Evolutionary conservation across 352 stramenopile species (phyloP), one percentile per base, ranked within the genome.

Genomic region (Blastocystis sp.): DNA sequence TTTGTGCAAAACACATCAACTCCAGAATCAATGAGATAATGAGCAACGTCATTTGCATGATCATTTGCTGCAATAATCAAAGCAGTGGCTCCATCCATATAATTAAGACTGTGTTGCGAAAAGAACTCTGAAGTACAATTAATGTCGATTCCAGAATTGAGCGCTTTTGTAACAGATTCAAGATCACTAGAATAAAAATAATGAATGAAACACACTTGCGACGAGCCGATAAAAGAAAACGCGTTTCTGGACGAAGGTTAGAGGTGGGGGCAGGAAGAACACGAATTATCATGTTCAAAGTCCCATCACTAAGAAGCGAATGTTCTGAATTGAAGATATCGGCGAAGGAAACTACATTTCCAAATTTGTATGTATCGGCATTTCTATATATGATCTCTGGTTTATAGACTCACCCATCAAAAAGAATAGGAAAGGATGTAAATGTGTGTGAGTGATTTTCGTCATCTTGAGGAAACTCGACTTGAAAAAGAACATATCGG

Each of bases 111-210:
- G 4, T 9, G 5, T 35, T 62, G 73, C 5, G 73, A 66, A 56
- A 84, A 84, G 53, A 84, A 84, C n/a, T 84, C 73, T 15, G 73
- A 84, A 17, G 54, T 64, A 24, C 53, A 64, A 48, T 84, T 66
- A 30, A 84, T 53, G 40, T 84, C 73, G 33, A 53, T 66, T 33
- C 73, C 73, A 15, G 13, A 4, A 30, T 27, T 42, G 53, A 84
- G 48, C 6, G 57, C 64, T 19, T 66, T 30, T 11, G 57, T 66
- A 13, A 84, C 27, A 24, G 37, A 37, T 9, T 19, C 9, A 22
- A 84, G 30, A 51, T 84, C 59, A 56, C 73, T 84, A 42, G 19
- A 27, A 9, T 62, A 19, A 27, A 66, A 51, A 68, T 11, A 37
- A 15, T 11, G 24, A 42, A 66, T 30, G 35, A 22, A 4, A 30